phyloP scores from a whole-genome alignment of 1,139 yeast genomes.

The Yamadazyma conglobata region DNA sequence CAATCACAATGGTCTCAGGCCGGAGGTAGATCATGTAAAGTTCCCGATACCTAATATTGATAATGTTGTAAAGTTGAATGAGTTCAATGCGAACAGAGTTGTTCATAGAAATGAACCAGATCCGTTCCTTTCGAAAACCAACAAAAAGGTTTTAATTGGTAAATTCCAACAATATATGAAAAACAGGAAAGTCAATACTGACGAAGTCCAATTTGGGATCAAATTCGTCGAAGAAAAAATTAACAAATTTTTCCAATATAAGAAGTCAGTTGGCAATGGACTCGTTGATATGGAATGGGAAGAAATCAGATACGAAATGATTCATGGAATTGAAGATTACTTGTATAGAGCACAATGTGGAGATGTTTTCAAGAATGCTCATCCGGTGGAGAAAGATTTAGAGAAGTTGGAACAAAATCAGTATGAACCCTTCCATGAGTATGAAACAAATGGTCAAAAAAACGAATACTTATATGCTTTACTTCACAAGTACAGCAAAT shows the following conservation, averaged over 20 bases:
- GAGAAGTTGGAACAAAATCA: slow-evolving; percentile 17
- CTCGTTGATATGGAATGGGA: slow-evolving; percentile 47
- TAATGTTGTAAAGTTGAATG: slow-evolving; percentile 2
- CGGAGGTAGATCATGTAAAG: slow-evolving; percentile 1
- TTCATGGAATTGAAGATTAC: slow-evolving; percentile 36
- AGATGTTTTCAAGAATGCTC: slow-evolving; percentile 11
- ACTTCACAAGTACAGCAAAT: slow-evolving; percentile 25
- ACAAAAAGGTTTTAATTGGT: slow-evolving; percentile 5
- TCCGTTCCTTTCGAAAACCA: slow-evolving; percentile 3
- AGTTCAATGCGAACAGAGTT: no score
- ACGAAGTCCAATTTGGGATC: slow-evolving; percentile 25
- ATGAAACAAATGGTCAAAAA: slow-evolving; percentile 32
- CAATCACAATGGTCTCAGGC: slow-evolving; percentile 1
- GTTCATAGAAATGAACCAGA: slow-evolving; percentile 9
- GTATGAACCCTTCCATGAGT: slow-evolving; percentile 36
- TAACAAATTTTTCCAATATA: slow-evolving; percentile 36
- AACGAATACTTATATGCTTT: slow-evolving; percentile 27
- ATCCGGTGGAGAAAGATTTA: slow-evolving; percentile 1
- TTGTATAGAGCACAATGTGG: slow-evolving; percentile 35
- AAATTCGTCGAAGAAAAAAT: slow-evolving; percentile 32
- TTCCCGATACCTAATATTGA: slow-evolving; percentile 4
- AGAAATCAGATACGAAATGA: slow-evolving; percentile 38
- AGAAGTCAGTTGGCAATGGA: slow-evolving; percentile 36
- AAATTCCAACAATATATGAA: slow-evolving; percentile 6
- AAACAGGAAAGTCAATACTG: slow-evolving; percentile 6